phyloP scores from a whole-genome alignment of 192 early-diverging fungal genomes.

The Thamnidium elegans region DNA sequence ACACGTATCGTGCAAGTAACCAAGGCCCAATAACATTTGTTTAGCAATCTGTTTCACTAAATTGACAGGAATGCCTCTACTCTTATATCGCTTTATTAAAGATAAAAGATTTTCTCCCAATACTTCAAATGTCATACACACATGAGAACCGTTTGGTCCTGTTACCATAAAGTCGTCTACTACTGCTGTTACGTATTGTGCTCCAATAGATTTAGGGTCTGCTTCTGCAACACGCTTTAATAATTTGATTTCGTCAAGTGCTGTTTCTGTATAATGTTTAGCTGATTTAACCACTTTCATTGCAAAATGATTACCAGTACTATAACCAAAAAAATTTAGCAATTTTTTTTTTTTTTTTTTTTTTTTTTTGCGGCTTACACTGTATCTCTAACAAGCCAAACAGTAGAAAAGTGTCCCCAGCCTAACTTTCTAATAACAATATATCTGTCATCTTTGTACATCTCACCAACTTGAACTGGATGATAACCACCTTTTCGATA shows the following conservation, averaged over 20 bases:
- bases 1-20: conserved; percentile 93
- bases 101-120: conserved; percentile 93
- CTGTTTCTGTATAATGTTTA: conserved; percentile 92
- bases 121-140: conserved; percentile 98
- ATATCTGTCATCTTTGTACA: conserved; percentile 77
- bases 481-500: conserved; percentile 96
- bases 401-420: conserved; percentile 98
- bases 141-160: conserved; percentile 88
- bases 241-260: conserved; percentile 93
- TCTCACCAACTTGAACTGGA: conserved; percentile 80
- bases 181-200: conserved; percentile 78
- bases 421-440: conserved; percentile 89
- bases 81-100: conserved; percentile 78
- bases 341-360: conserved; percentile 1
- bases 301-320: conserved; percentile 78
- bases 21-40: conserved; percentile 88
- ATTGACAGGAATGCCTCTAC: conserved; percentile 79
- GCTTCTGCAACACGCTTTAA: conserved; percentile 75
- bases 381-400: conserved; percentile 88
- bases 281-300: conserved; percentile 98
- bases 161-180: conserved; percentile 89
- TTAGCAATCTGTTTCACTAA: conserved; percentile 89
- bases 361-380: conserved; percentile 34
- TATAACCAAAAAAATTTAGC: conserved; percentile 11
- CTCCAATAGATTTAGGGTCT: conserved; percentile 53